Evolutionary conservation across 164 flowering plant species (phyloP).

Genomic region (Dillenia turbinata): DNA sequence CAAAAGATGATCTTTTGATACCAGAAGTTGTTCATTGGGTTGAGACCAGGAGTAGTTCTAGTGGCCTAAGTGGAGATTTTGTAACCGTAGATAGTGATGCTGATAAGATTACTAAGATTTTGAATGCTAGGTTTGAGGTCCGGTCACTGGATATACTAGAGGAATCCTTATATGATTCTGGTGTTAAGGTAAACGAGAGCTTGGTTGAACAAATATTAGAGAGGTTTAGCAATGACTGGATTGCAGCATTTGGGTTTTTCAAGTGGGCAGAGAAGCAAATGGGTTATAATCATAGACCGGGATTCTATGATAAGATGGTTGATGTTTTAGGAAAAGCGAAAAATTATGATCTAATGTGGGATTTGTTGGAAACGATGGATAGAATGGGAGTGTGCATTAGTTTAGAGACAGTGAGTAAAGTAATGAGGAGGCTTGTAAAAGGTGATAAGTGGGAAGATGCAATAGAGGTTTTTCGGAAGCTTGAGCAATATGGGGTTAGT

Average conservation of each 20-base stretch:
- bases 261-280: constrained; percentile 46
- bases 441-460: constrained; percentile 44
- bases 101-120: constrained; percentile 31
- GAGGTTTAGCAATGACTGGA: constrained; percentile 58
- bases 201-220: constrained; percentile 40
- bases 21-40: constrained; percentile 41
- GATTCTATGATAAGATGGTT: constrained; percentile 41
- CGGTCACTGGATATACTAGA: constrained; percentile 32
- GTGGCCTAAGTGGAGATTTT: constrained; percentile 8
- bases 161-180: constrained; percentile 30
- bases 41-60: neutral
- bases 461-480: constrained; percentile 32
- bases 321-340: constrained; percentile 56
- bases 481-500: constrained; percentile 44
- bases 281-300: constrained; percentile 31
- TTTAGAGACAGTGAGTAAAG: constrained; percentile 43
- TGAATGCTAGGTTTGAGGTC: constrained; percentile 17
- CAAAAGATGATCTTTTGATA: constrained; percentile 52
- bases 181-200: constrained; percentile 18
- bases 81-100: constrained; percentile 20
- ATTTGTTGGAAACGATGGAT: constrained; percentile 51
- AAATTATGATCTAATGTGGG: constrained; percentile 53
- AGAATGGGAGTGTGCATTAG: constrained; percentile 31
- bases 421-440: constrained; percentile 50
- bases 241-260: constrained; percentile 53